Percentiles rank a stretch among this genome's conserved stretches.
phyloP scores from a whole-genome alignment of 108 stramenopile genomes.

The Cyclotella cryptica region DNA sequence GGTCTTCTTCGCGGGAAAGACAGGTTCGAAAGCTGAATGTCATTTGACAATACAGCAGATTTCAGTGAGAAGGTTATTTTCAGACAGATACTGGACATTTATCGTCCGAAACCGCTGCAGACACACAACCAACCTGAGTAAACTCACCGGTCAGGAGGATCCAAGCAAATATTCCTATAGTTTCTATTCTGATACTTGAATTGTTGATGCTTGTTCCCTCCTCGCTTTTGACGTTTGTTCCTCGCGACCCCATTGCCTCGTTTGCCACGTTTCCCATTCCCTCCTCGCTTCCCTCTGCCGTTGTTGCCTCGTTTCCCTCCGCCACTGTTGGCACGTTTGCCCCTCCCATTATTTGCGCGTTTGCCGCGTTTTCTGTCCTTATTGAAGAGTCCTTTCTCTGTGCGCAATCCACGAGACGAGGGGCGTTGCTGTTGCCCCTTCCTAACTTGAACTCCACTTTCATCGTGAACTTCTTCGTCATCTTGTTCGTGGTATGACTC shows the following conservation, averaged over 20 bases:
- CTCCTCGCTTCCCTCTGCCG: background rate
- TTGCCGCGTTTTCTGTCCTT: too few species aligned
- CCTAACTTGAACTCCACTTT: too few species aligned
- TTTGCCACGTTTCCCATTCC: slow-evolving; percentile 7
- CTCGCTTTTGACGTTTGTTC: slow-evolving; percentile 1
- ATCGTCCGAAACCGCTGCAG: background rate
- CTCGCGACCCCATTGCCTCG: background rate
- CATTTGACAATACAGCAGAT: background rate
- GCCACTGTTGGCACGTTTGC: background rate
- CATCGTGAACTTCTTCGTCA: background rate
- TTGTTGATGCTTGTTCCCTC: background rate
- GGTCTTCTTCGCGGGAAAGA: slow-evolving; percentile 2
- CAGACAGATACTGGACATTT: background rate
- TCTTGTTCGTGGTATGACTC: background rate
- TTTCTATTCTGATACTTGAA: slow-evolving; percentile 6
- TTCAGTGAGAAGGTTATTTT: background rate
- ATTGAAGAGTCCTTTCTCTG: too few species aligned
- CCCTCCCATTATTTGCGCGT: background rate
- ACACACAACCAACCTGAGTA: background rate
- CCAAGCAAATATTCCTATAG: slow-evolving; percentile 14
- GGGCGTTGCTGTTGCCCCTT: too few species aligned
- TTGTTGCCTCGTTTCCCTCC: background rate
- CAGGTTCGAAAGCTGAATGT: slow-evolving; percentile 14
- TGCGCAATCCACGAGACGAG: too few species aligned
- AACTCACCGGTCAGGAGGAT: slow-evolving; percentile 25